Evolutionary conservation across 2,329 filamentous ascomycete genomes (phyloP), one percentile per base, ranked within the genome.

Genomic region (Lizonia empirigonia): DNA sequence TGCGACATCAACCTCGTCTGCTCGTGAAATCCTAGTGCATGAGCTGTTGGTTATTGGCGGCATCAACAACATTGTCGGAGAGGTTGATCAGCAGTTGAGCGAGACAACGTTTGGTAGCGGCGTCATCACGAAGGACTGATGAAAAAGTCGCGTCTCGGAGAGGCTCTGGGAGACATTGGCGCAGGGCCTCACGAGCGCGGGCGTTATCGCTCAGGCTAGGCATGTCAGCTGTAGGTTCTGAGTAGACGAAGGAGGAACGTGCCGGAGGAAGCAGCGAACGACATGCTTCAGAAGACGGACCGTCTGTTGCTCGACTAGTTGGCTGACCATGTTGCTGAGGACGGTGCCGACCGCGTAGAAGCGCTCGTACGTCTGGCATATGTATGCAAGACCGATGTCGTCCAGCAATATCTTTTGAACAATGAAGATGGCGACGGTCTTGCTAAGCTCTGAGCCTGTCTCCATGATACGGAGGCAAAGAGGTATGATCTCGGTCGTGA

Each of bases 361-460:
- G 16, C 94, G 85, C 79, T 99, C 94, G 67, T 99, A 99, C 0
- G 94, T 99, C 59, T 95, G 93, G 76, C 94, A 99, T 52, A 99
- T 99, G 75, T 99, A 99, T 68, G 94, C 94, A 56, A 99, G 82
- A 4, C 94, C 94, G 66, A 96, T 93, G 67, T 99, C 94, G 70
- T 99, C 94, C 2, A 99, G 84, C 44, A 99, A 78, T 20, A 99
- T 99, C 82, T 99, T 99, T 76, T 99, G 94, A 15, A 99, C 94
- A 66, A 99, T 99, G 79, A 99, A 99, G 67, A 99, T 99, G 51
- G 94, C 94, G 12, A 99, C 94, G 0, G 94, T 99, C 80, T 99
- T 99, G 80, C 91, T 97, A 54, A 99, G 83, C 76, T 99, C 94
- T 0, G 92, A 97, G 40, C 94, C 94, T 0, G 94, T 99, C 79